Conservation (phyloP, 495 filamentous ascomycete genomes). For the Hypoxylon cercidicola region DNA sequence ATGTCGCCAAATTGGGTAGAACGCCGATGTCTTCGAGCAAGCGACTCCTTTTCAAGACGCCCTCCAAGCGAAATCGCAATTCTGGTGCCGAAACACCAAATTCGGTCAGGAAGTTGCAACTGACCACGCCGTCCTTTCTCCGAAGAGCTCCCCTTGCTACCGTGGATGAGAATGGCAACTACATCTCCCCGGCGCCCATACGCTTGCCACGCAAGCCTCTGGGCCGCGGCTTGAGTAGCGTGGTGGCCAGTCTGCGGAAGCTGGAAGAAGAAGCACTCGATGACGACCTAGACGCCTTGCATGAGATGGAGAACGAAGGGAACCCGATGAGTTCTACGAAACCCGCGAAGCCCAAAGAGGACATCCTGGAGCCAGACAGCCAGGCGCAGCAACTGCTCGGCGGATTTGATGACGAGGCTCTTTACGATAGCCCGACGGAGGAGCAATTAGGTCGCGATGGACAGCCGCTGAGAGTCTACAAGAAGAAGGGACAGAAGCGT, state of each 20-base stretch:
- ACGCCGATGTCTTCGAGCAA: slow-evolving; percentile 74
- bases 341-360: slow-evolving; percentile 34
- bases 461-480: slow-evolving; percentile 71
- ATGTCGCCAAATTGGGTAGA: slow-evolving; percentile 54
- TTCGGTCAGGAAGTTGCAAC: slow-evolving; percentile 60
- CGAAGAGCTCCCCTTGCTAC: slow-evolving; percentile 61
- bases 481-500: slow-evolving; percentile 93
- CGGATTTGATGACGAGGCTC: slow-evolving; percentile 67
- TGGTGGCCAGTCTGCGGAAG: slow-evolving; percentile 80
- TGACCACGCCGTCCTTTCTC: slow-evolving; percentile 80
- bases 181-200: slow-evolving; percentile 56
- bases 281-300: slow-evolving; percentile 84
- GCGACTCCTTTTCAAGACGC: slow-evolving; percentile 74
- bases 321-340: slow-evolving; percentile 32
- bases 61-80: slow-evolving; percentile 53
- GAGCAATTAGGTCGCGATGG: slow-evolving; percentile 57
- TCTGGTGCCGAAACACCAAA: slow-evolving; percentile 55
- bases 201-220: slow-evolving; percentile 71
- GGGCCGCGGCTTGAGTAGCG: slow-evolving; percentile 77
- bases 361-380: slow-evolving; percentile 70
- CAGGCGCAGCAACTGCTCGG: slow-evolving; percentile 65
- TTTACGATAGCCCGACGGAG: slow-evolving; percentile 61
- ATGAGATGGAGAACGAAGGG: slow-evolving; percentile 76
- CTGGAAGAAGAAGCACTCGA: slow-evolving; percentile 81
- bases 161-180: slow-evolving; percentile 62